Conservation (phyloP, 805 yeast species). For the Kodamaea nitidulidarum region DNA sequence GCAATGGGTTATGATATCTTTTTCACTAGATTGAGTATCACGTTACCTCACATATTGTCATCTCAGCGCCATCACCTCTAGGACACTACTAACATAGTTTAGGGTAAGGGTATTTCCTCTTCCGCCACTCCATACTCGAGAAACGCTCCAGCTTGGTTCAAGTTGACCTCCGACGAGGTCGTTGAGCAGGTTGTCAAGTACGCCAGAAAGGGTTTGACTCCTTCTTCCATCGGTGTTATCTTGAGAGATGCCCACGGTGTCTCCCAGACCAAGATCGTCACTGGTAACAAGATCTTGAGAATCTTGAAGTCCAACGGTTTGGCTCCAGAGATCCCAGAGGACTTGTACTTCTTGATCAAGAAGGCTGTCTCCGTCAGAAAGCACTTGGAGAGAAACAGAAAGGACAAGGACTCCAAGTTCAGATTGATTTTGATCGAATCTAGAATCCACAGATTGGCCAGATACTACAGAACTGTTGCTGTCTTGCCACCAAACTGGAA, state of each 20-base stretch:
- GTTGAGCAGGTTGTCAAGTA: constrained; percentile 98
- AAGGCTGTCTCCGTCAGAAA: constrained; percentile 99
- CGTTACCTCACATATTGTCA: no score
- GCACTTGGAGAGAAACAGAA: constrained; percentile 99
- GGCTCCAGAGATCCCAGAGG: constrained; percentile 99
- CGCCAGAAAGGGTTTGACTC: constrained; percentile 99
- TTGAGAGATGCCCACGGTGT: constrained; percentile 99
- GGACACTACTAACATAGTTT: constrained; percentile 5
- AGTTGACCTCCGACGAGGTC: constrained; percentile 89
- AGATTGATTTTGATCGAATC: constrained; percentile 99
- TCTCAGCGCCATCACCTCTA: constrained; percentile 9
- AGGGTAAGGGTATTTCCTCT: constrained; percentile 99
- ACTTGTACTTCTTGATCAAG: constrained; percentile 97
- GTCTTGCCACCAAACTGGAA: constrained; percentile 99
- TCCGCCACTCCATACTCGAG: constrained; percentile 99
- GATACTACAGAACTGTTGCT: constrained; percentile 99
- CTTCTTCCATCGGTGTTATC: constrained; percentile 98
- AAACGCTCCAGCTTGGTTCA: constrained; percentile 99
- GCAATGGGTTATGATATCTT: no score
- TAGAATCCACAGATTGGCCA: constrained; percentile 99
- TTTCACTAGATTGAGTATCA: no score
- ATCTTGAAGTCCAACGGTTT: constrained; percentile 99
- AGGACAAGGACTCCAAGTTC: constrained; percentile 99
- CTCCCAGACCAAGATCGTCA: constrained; percentile 92
- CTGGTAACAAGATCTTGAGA: constrained; percentile 99